Evolutionary conservation across 2,329 filamentous ascomycete species (phyloP).

Genomic region (Diplocarpon mali): DNA sequence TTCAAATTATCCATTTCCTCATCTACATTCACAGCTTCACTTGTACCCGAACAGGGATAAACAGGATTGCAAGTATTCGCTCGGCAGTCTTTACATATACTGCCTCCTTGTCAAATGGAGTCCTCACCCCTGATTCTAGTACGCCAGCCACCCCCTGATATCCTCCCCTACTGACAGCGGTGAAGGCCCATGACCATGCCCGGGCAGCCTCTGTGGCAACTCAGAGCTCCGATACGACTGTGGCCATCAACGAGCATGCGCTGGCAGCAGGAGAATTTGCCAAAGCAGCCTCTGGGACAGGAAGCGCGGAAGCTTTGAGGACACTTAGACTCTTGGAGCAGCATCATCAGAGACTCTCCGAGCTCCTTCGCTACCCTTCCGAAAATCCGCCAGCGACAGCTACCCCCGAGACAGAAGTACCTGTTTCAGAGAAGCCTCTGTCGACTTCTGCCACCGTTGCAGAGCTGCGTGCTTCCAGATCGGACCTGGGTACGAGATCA

Average conservation of each 20-base stretch:
- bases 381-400: constrained; percentile 21
- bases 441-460: constrained; percentile 26
- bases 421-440: constrained; percentile 21
- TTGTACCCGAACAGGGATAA: neutral
- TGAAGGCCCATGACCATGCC: constrained; percentile 77
- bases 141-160: constrained; percentile 12
- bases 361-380: constrained; percentile 61
- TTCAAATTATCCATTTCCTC: no score
- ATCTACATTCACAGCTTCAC: neutral
- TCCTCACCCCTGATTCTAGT: constrained; percentile 57
- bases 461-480: constrained; percentile 25
- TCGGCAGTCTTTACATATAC: no score
- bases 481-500: constrained; percentile 22
- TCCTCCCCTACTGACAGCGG: constrained; percentile 14
- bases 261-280: constrained; percentile 82
- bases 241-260: constrained; percentile 80
- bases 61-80: no score
- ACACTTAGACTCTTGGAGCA: constrained; percentile 77
- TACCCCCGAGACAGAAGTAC: constrained; percentile 21
- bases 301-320: constrained; percentile 61
- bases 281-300: constrained; percentile 63
- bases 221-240: constrained; percentile 57
- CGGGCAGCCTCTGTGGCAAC: constrained; percentile 69
- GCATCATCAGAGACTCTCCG: constrained; percentile 75
- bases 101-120: constrained; percentile 44